phyloP scores from a whole-genome alignment of 164 flowering plant species.

The Sextonia rubra region DNA sequence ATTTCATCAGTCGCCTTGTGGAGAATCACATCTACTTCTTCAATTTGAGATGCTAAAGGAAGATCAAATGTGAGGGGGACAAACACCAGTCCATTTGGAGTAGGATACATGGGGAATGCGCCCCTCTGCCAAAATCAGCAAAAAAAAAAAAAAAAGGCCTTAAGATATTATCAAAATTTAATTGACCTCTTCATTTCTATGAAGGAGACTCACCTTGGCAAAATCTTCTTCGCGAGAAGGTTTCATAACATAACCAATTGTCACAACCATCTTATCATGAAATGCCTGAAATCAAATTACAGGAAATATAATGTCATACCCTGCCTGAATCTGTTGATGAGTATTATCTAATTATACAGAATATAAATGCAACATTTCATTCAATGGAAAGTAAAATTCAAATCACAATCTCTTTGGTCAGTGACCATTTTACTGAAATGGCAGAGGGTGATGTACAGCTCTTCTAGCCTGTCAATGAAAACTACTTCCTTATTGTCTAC shows the following conservation, averaged over 20 bases:
- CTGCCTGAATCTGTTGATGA: not conserved
- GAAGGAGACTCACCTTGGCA: constrained; percentile 56
- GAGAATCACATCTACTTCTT: constrained; percentile 64
- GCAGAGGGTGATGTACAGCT: constrained; percentile 61
- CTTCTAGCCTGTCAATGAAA: constrained; percentile 53
- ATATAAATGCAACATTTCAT: not conserved
- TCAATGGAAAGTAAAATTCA: not conserved
- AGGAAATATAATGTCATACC: not conserved
- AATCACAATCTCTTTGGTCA: constrained; percentile 3
- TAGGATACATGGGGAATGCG: constrained; percentile 76
- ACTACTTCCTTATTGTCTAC: constrained; percentile 18
- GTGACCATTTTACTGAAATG: constrained; percentile 51
- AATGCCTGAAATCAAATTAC: constrained; percentile 37
- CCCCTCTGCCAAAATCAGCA: constrained; percentile 66
- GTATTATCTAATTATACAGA: not conserved
- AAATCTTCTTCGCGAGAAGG: constrained; percentile 91
- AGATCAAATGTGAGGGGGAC: constrained; percentile 64
- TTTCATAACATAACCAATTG: constrained; percentile 82
- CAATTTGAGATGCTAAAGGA: constrained; percentile 57
- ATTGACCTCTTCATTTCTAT: not conserved
- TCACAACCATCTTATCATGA: constrained; percentile 21
- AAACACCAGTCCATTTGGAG: constrained; percentile 71
- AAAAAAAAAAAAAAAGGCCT: constrained; percentile 5
- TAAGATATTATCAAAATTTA: not conserved
- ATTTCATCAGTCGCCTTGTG: constrained; percentile 97